phyloP scores from a whole-genome alignment of 345 rosid species.

The Brassica nigra region DNA sequence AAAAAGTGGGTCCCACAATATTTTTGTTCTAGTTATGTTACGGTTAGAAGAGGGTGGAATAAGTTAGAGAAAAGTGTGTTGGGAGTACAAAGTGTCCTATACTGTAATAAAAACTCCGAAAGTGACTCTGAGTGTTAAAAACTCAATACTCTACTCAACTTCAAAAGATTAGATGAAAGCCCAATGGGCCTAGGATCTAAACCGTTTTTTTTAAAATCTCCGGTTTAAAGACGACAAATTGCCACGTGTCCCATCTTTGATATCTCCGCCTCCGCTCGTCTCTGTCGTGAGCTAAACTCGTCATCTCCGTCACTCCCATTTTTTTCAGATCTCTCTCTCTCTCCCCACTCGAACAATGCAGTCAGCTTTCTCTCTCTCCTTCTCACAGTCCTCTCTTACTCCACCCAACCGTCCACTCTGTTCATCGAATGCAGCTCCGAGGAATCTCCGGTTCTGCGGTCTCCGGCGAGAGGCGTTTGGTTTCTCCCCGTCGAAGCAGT shows the following conservation, averaged over 20 bases:
- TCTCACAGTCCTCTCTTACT: conserved; percentile 48
- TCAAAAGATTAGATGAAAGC: conserved; percentile 8
- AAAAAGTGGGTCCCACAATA: too few relatives aligned
- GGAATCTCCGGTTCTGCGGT: conserved; percentile 80
- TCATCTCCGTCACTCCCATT: conserved; percentile 38
- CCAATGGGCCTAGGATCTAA: conserved; percentile 31
- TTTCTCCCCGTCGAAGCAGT: conserved; percentile 31
- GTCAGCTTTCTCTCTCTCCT: conserved; percentile 52
- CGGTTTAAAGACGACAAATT: conserved; percentile 20
- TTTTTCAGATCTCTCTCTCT: conserved; percentile 6
- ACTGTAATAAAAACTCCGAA: too few relatives aligned
- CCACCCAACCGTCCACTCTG: conserved; percentile 40
- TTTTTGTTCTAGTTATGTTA: too few relatives aligned
- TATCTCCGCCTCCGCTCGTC: conserved; percentile 51
- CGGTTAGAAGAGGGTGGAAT: too few relatives aligned
- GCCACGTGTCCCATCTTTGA: conserved; percentile 51
- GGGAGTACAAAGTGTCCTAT: too few relatives aligned
- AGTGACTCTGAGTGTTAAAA: too few relatives aligned
- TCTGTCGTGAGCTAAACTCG: not conserved
- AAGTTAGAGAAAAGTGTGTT: too few relatives aligned
- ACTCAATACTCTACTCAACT: not conserved
- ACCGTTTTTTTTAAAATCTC: conserved; percentile 1
- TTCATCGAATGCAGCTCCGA: conserved; percentile 35
- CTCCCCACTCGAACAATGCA: conserved; percentile 55
- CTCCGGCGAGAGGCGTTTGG: conserved; percentile 68